phyloP scores from a whole-genome alignment of 2,329 filamentous ascomycete genomes.

The Paecilomyces dactylethromorphus region DNA sequence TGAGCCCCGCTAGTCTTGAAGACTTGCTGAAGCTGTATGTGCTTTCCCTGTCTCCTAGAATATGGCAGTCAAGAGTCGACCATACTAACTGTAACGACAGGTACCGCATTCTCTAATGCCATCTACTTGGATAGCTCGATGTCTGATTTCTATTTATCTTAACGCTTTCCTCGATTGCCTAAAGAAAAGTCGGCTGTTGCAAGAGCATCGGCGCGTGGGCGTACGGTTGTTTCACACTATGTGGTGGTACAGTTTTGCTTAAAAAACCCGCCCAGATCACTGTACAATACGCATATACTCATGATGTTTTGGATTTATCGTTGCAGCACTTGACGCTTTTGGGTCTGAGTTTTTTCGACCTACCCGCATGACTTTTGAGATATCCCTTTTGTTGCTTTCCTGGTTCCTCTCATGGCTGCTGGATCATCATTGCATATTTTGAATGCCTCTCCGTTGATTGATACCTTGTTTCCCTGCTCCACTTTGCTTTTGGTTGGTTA shows the following conservation, averaged over 20 bases:
- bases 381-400: background rate
- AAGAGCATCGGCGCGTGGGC: background rate
- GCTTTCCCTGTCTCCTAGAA: background rate
- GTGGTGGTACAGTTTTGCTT: background rate
- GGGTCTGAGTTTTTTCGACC: background rate
- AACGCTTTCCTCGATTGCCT: background rate
- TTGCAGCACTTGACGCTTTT: background rate
- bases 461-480: background rate
- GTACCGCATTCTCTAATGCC: constrained; percentile 1
- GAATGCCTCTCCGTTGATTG: background rate
- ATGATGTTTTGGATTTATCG: background rate
- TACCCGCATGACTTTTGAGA: background rate
- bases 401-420: background rate
- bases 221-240: background rate
- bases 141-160: constrained; percentile 1
- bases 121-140: background rate
- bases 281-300: background rate
- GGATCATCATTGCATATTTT: background rate
- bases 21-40: constrained; percentile 50
- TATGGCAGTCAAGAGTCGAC: background rate
- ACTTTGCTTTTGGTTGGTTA: background rate
- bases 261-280: background rate
- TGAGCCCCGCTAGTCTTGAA: constrained; percentile 50
- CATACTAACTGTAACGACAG: constrained; percentile 3
- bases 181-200: background rate